Evolutionary conservation across 73 alveolate genomes (phyloP).

Genomic region (Tetrahymena thermophila): DNA sequence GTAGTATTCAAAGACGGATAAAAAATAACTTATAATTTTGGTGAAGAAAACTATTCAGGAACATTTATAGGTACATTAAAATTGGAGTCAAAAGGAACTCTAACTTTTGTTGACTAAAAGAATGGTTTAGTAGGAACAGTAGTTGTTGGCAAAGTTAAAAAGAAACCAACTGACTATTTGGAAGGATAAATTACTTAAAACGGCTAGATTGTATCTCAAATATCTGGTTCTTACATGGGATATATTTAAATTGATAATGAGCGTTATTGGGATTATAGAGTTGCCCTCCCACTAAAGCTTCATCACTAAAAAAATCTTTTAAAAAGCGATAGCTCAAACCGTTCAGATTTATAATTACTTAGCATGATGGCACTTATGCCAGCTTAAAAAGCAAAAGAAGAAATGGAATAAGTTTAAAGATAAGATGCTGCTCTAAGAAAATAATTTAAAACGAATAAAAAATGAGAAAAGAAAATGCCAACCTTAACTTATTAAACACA

Average conservation of each 20-base stretch:
- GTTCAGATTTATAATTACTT: slow-evolving; percentile 24
- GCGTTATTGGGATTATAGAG: slow-evolving; percentile 92
- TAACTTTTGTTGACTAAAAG: slow-evolving; percentile 51
- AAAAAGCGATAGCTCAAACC: slow-evolving; percentile 20
- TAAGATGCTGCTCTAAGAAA: slow-evolving; percentile 30
- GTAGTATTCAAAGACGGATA: slow-evolving; percentile 33
- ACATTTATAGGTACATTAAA: slow-evolving; percentile 70
- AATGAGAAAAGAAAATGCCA: neutral
- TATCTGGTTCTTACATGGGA: slow-evolving; percentile 90
- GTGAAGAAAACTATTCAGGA: slow-evolving; percentile 41
- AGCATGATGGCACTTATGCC: slow-evolving; percentile 1
- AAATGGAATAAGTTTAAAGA: slow-evolving; percentile 25
- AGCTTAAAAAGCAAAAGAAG: slow-evolving; percentile 38
- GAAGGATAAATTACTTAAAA: slow-evolving; percentile 73
- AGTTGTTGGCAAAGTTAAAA: slow-evolving; percentile 42
- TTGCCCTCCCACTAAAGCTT: slow-evolving; percentile 17
- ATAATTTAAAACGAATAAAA: neutral
- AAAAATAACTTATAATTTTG: slow-evolving; percentile 35
- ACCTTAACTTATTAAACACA: neutral
- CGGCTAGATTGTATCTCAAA: slow-evolving; percentile 55
- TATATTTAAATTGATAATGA: slow-evolving; percentile 86
- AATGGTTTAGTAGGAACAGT: slow-evolving; percentile 58
- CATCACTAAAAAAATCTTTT: slow-evolving; percentile 4
- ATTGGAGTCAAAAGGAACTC: slow-evolving; percentile 59
- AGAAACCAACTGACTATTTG: slow-evolving; percentile 70